These are phyloP conservation scores for Endoconidiophora polonica DNA, from an alignment of 2,329 filamentous ascomycete genomes.

Conservation along the genomic window DNA sequence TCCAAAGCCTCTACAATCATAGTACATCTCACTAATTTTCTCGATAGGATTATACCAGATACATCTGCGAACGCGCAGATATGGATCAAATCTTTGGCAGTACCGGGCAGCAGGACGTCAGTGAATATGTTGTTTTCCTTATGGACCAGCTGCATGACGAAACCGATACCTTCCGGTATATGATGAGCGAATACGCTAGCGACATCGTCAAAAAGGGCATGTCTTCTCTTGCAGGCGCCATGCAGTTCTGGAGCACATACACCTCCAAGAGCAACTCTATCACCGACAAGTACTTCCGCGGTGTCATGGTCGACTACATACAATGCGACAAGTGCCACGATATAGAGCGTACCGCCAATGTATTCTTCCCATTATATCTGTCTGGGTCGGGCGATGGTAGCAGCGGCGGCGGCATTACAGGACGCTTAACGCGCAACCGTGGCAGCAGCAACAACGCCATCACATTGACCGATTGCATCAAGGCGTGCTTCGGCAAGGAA, in stretches of 20 bases:
- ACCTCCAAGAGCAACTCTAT: slow-evolving; percentile 55
- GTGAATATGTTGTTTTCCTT: slow-evolving; percentile 76
- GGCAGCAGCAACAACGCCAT: slow-evolving; percentile 14
- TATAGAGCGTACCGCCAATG: slow-evolving; percentile 36
- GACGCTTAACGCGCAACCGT: not conserved
- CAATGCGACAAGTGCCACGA: slow-evolving; percentile 33
- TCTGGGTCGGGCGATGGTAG: not conserved
- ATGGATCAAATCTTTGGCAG: slow-evolving; percentile 43
- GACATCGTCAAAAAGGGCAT: slow-evolving; percentile 10
- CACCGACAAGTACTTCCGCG: slow-evolving; percentile 64
- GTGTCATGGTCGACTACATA: slow-evolving; percentile 55
- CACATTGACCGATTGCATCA: not conserved
- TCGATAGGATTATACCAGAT: slow-evolving; percentile 35
- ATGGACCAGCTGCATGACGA: slow-evolving; percentile 73
- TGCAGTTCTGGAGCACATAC: slow-evolving; percentile 59
- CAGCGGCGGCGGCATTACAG: not conserved
- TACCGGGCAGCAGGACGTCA: slow-evolving; percentile 69
- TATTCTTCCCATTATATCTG: slow-evolving; percentile 25
- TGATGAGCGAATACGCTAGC: slow-evolving; percentile 14
- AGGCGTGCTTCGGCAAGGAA: slow-evolving; percentile 35
- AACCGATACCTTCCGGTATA: slow-evolving; percentile 46
- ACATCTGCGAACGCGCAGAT: slow-evolving; percentile 21
- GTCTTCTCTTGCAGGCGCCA: slow-evolving; percentile 31
- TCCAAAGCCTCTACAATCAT: slow-evolving; percentile 6
- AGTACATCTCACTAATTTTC: slow-evolving; percentile 3